Evolutionary conservation across 345 rosid genomes (phyloP).

Genomic region (Gossypium anomalum): DNA sequence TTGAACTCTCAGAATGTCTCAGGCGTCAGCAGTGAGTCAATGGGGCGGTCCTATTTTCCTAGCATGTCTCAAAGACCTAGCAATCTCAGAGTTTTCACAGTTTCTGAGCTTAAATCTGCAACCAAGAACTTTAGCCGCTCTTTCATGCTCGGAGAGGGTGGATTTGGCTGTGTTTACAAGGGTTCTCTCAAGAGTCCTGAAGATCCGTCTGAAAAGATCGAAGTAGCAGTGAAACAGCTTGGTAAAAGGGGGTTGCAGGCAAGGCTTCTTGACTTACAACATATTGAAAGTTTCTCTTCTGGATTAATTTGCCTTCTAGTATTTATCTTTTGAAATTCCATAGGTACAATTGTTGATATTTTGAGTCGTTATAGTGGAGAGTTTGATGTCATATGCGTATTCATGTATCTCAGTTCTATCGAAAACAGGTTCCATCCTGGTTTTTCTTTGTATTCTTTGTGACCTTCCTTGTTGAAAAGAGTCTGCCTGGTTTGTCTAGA

Average conservation of each 20-base stretch:
- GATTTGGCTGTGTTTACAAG: conserved; percentile 80
- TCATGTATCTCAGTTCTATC: not conserved
- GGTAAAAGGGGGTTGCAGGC: conserved; percentile 80
- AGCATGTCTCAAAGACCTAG: conserved; percentile 44
- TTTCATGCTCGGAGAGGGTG: conserved; percentile 88
- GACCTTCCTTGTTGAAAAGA: not conserved
- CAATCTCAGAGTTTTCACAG: conserved; percentile 67
- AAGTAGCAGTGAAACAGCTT: conserved; percentile 88
- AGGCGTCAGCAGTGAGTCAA: conserved; percentile 47
- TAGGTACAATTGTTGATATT: not conserved
- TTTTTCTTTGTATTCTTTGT: not conserved
- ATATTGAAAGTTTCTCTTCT: conserved; percentile 7
- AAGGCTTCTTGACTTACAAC: conserved; percentile 17
- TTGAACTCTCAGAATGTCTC: conserved; percentile 59
- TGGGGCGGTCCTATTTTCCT: conserved; percentile 45
- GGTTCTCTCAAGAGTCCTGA: conserved; percentile 52
- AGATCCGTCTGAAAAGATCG: conserved; percentile 51
- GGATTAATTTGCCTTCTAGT: not conserved
- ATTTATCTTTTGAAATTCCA: not conserved
- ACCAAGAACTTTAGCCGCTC: conserved; percentile 86
- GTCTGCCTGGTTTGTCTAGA: not conserved
- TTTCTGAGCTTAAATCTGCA: conserved; percentile 69
- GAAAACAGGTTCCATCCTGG: not conserved
- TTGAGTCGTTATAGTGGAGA: not conserved
- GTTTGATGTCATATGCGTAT: not conserved